A percentile compares a stretch with the other conserved stretches of the same genome.
Evolutionary conservation across 768 basidiomycete species (phyloP).

Genomic region (Hygrocybe punicea): DNA sequence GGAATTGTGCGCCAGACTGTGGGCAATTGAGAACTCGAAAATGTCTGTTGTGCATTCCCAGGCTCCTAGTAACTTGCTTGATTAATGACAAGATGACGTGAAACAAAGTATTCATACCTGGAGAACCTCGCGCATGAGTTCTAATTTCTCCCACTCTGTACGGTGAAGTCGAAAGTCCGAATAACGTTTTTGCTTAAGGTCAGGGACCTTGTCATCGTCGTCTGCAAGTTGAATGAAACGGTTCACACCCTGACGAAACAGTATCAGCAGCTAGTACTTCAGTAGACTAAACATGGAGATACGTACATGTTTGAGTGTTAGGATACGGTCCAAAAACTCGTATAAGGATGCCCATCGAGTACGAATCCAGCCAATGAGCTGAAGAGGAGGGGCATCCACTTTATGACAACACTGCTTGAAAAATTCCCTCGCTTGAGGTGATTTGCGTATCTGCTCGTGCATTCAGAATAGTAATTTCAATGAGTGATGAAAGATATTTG

Average conservation of each 20-base stretch:
- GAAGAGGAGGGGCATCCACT: slow-evolving; percentile 3
- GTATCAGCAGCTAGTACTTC: not conserved
- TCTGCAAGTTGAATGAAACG: slow-evolving; percentile 16
- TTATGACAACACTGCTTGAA: slow-evolving; percentile 10
- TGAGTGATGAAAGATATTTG: not conserved
- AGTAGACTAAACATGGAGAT: slow-evolving; percentile 1
- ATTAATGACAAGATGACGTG: slow-evolving; percentile 12
- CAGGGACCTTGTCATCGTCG: slow-evolving; percentile 14
- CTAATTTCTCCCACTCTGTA: slow-evolving; percentile 11
- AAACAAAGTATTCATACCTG: slow-evolving; percentile 9
- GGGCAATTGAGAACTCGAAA: slow-evolving; percentile 9
- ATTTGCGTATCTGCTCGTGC: slow-evolving; percentile 13
- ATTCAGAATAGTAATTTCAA: not conserved
- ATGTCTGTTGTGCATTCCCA: slow-evolving; percentile 14
- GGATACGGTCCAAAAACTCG: slow-evolving; percentile 10
- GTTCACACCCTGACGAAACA: slow-evolving; percentile 7
- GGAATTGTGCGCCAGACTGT: slow-evolving; percentile 19
- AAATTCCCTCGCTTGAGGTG: slow-evolving; percentile 16
- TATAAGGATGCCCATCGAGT: slow-evolving; percentile 18
- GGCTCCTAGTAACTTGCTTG: slow-evolving; percentile 12
- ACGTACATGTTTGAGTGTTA: not conserved
- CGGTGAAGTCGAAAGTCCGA: slow-evolving; percentile 10
- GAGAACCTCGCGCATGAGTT: slow-evolving; percentile 14
- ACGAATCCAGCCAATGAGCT: slow-evolving; percentile 14
- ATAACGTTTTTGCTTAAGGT: slow-evolving; percentile 12